Evolutionary conservation across 345 rosid species (phyloP), one percentile per base, ranked within the genome.

Genomic region (Cardamine resedifolia): DNA sequence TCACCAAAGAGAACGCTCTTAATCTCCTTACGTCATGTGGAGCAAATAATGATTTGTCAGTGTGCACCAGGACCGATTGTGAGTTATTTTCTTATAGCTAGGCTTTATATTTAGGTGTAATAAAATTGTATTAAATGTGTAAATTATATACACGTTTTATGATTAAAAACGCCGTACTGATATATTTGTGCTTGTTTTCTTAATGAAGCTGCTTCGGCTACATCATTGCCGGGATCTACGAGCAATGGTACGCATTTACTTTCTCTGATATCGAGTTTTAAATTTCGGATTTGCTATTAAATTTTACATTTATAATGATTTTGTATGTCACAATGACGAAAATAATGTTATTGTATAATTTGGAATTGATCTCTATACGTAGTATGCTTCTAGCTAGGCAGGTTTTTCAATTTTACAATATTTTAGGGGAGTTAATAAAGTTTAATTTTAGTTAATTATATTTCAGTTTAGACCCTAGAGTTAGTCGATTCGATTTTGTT

Each of bases 1-100:
- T 86, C 47, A 80, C 87, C 10, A 26, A 30, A 31, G 83, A 78
- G 3, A 66, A 70, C 3, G 90, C 88, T 43, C 31, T 87, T 43
- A 74, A 66, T 9, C 80, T 90, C 52, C 80, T 88, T 19, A 74
- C 41, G 18, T 62, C 84, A 6, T 87, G 96, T 28, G 91, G 85
- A 8, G 76, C 75, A 5, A 14, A 77, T 0, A 21, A 48, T 24
- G 81, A 83, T 48, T 0, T 48, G 0, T 76, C 87, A n/a, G 31
- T 53, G 30, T 90, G 96, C 78, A 70, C 62, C 33, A 36, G 11
- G 5, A 24, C 6, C 33, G 7, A 47, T 61, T 2, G 75, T 76
- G 59, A 69, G 74, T 58, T 50, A 6, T 50, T 28, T 66, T 27
- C 27, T 15, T 33, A 16, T 53, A 3, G 0, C 10, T 47, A 11